Evolutionary conservation across 2,329 filamentous ascomycete species (phyloP).

Genomic region (Trichoderma lentiforme): DNA sequence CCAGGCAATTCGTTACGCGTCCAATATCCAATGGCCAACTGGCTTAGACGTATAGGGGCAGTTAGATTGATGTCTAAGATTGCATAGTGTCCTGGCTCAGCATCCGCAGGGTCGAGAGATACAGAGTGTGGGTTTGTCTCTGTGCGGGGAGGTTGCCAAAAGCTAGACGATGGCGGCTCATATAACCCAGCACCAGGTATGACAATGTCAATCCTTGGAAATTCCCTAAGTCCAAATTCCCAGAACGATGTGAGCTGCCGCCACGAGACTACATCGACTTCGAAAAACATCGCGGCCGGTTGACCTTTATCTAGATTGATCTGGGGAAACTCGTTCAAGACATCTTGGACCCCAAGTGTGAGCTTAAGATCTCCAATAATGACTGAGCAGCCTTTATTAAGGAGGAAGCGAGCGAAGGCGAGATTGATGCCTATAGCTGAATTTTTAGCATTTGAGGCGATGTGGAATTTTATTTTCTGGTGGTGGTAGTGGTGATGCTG

Average conservation of each 20-base stretch:
- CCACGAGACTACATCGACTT: background rate
- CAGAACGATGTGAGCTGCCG: background rate
- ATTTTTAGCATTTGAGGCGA: background rate
- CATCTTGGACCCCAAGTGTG: background rate
- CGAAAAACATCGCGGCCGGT: background rate
- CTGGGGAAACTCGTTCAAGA: background rate
- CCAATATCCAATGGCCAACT: constrained; percentile 39
- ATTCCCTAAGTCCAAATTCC: background rate
- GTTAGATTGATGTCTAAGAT: constrained; percentile 37
- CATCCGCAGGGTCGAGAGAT: constrained; percentile 29
- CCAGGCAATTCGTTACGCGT: constrained; percentile 29
- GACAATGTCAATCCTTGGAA: constrained; percentile 34
- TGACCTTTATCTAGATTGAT: background rate
- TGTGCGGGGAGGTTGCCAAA: constrained; percentile 36
- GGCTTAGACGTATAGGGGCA: constrained; percentile 36
- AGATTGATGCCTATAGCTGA: background rate
- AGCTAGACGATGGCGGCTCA: constrained; percentile 29
- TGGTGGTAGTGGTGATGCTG: background rate
- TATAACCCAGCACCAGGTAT: constrained; percentile 37
- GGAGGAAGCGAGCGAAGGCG: background rate
- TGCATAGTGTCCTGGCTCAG: constrained; percentile 33
- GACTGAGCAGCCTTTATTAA: background rate
- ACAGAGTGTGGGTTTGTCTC: constrained; percentile 27
- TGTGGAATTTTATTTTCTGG: background rate
- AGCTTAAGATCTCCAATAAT: background rate